Conservation (phyloP, 495 filamentous ascomycete species). For the Penicillium ochrochloron region DNA sequence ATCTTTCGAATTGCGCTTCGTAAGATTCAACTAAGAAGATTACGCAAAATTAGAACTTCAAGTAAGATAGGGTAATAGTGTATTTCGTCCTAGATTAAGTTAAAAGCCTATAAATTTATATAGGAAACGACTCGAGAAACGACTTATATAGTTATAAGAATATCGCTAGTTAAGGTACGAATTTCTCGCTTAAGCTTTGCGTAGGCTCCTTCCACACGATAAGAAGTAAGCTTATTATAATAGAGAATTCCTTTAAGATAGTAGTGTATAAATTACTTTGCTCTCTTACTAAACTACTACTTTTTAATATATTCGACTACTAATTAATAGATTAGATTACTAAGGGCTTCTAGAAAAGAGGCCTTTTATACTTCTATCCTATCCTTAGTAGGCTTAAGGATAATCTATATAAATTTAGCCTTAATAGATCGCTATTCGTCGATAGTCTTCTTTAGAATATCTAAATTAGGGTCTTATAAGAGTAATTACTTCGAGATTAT, state of each 20-base stretch:
- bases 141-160: not conserved
- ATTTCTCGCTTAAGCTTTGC: not conserved
- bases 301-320: not conserved
- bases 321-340: not conserved
- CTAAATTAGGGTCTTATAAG: not conserved
- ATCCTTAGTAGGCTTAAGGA: no score
- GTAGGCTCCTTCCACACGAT: not conserved
- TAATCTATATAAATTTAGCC: no score
- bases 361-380: no score
- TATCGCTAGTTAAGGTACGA: not conserved
- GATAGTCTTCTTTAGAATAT: not conserved
- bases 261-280: not conserved
- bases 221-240: not conserved
- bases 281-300: not conserved
- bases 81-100: not conserved
- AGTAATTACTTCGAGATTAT: not conserved
- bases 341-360: not conserved
- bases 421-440: not conserved
- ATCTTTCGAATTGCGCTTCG: not conserved
- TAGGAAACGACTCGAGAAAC: no score
- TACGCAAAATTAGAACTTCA: not conserved
- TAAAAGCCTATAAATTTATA: not conserved
- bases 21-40: not conserved
- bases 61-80: not conserved
- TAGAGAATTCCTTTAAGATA: no score